Evolutionary conservation across 768 basidiomycete genomes (phyloP), one percentile per base, ranked within the genome.

Genomic region (Postia placenta): DNA sequence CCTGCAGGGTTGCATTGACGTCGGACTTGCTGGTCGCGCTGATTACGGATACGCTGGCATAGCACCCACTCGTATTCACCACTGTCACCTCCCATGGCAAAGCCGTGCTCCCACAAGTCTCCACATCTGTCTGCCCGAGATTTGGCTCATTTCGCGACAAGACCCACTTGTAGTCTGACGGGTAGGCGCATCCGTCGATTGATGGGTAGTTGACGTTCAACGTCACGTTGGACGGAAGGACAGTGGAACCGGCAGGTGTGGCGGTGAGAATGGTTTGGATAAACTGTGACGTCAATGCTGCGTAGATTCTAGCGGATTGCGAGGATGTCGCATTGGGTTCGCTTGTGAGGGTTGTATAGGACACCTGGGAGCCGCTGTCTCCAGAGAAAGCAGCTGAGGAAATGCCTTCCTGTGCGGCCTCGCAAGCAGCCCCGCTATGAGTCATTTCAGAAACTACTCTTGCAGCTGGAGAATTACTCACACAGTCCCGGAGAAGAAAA

Each of bases 351-450:
- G 74, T 76, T 22, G 76, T 79, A 63, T 72, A 79, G 2, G 75
- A 77, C 11, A 76, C 72, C 45, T 70, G 66, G 0, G 69, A 63
- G 9, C 67, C 74, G 15, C 68, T 64, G 11, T 56, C 55, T 24
- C 68, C 72, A 11, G 75, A 77, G 63, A 76, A 77, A 0, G 77
- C 77, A 26, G 72, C 66, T 1, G 76, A 70, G 2, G 78, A 75
- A 30, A 79, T 67, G 26, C 78, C 78, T 55, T 73, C 68, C 36
- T 67, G 56, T 1, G 75, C 71, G 3, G 76, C 73, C 60, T 75
- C 74, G 12, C 67, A 67, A 0, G 78, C 75, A 1, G 77, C 77
- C 4, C 75, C 75, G 20, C 76, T 79, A 48, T 1, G 26, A 12
- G 20, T n/a, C n/a, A n/a, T n/a, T n/a, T n/a, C n/a, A n/a, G n/a